Conservation (phyloP, 2,329 filamentous ascomycete genomes). For the Trichophyton rubrum region DNA sequence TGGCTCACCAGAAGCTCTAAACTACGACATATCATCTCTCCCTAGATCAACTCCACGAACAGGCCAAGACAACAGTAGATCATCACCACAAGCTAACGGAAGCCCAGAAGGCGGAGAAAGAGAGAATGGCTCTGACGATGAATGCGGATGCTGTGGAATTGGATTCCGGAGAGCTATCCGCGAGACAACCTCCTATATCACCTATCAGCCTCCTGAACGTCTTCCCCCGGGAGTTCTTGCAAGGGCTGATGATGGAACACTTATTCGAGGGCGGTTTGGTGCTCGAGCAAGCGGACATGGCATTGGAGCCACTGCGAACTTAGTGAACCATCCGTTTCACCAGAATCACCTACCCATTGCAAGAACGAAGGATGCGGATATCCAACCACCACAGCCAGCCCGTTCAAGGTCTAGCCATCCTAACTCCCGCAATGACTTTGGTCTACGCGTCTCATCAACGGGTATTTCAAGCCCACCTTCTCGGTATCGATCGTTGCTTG, state of each 20-base stretch:
- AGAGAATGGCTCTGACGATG: neutral
- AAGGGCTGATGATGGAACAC: slow-evolving; percentile 31
- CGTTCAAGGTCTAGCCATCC: neutral
- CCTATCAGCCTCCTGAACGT: slow-evolving; percentile 8
- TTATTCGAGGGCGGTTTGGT: slow-evolving; percentile 30
- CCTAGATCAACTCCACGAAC: neutral
- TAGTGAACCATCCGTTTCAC: slow-evolving; percentile 28
- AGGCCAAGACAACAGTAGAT: slow-evolving; percentile 6
- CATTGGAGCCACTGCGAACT: slow-evolving; percentile 17
- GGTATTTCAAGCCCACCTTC: neutral
- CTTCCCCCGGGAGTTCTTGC: slow-evolving; percentile 20
- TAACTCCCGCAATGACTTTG: neutral
- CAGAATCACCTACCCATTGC: slow-evolving; percentile 19
- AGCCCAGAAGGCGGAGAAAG: neutral
- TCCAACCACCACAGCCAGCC: neutral
- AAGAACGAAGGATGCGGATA: slow-evolving; percentile 2
- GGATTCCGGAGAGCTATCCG: slow-evolving; percentile 18
- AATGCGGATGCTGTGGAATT: neutral
- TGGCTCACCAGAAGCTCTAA: slow-evolving; percentile 29
- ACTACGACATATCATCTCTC: slow-evolving; percentile 12
- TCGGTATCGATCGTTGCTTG: neutral
- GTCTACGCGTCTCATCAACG: neutral
- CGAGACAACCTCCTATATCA: slow-evolving; percentile 23
- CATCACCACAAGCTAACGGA: neutral
- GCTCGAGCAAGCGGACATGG: slow-evolving; percentile 32